Base-by-base conservation (phyloP, 768 basidiomycete species). In the Psilocybe cubensis region DNA sequence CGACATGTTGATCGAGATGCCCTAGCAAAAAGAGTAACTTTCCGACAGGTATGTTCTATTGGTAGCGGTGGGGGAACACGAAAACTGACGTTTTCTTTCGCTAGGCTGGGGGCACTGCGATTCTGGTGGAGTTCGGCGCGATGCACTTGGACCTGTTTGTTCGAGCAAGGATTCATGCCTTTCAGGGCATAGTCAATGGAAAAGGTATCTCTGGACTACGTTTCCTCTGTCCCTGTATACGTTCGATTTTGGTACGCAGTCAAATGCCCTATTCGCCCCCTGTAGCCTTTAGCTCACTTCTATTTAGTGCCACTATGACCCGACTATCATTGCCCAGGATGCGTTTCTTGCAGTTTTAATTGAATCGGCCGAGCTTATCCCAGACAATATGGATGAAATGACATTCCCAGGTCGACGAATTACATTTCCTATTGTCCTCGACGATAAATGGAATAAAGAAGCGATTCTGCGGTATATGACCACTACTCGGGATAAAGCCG, bases 91-190 rank as follows among this genome's bases (percentile, higher is more conserved):
- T n/a, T 0, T 1, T 2, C 10, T 11, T 27, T 11, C 20, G 18
- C 2, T 46, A 86, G 85, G 85, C 86, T 2, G 87, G 88, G 0
- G 87, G 88, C 60, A 79, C 80, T 0, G 79, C 81, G 0, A 82
- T 91, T 45, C 76, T 88, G 1, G 77, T 88, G 10, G 87, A 88
- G 57, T 87, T 84, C 59, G 87, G 87, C 0, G 63, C 68, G 1
- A 81, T 84, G 80, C 70, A 66, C 23, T 72, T 87, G 0, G 82
- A 84, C 52, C 77, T 87, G 41, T 61, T 74, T 20, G 63, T 83
- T 10, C 79, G 87, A 2, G 85, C 84, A 2, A 78, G 81, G 4
- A 77, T 88, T 6, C 87, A 89, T 62, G 81, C 78, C 0, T 79
- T 86, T 17, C 79, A 86, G 61, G 67, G 70, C 0, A 68, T 70